These are phyloP conservation scores for Zygoascus meyerae DNA, from an alignment of 1,139 yeast species.

Conservation along the genomic window DNA sequence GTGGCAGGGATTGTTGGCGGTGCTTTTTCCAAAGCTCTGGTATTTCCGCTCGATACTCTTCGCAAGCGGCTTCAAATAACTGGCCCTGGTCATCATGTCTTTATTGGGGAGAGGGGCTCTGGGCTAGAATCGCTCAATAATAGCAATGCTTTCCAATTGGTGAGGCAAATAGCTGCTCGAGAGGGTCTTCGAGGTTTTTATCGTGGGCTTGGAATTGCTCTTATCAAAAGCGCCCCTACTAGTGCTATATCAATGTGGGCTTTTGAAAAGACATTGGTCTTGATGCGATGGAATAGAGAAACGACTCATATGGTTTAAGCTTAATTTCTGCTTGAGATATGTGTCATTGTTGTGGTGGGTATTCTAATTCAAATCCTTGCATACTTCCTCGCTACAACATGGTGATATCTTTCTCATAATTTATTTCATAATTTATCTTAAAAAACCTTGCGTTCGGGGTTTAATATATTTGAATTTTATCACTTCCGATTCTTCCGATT, in stretches of 20 bases:
- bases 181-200: slow-evolving; percentile 70
- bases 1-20: slow-evolving; percentile 78
- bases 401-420: too few relatives aligned
- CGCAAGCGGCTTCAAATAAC: slow-evolving; percentile 74
- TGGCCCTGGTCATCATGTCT: slow-evolving; percentile 34
- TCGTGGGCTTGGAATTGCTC: slow-evolving; percentile 63
- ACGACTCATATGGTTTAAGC: not conserved
- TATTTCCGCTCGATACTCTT: slow-evolving; percentile 82
- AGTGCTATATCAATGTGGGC: slow-evolving; percentile 67
- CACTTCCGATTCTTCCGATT: too few relatives aligned
- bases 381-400: too few relatives aligned
- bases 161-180: slow-evolving; percentile 38
- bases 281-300: slow-evolving; percentile 12
- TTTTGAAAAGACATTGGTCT: slow-evolving; percentile 46
- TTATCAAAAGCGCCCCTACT: slow-evolving; percentile 76
- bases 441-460: too few relatives aligned
- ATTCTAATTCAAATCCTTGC: too few relatives aligned
- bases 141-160: slow-evolving; percentile 30
- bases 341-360: too few relatives aligned
- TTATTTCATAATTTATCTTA: too few relatives aligned
- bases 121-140: slow-evolving; percentile 17
- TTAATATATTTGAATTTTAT: too few relatives aligned
- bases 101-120: slow-evolving; percentile 1
- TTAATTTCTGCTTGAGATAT: too few relatives aligned
- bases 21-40: slow-evolving; percentile 57